Evolutionary conservation across 345 rosid genomes (phyloP), one percentile per base, ranked within the genome.

Genomic region (Populus euphratica): DNA sequence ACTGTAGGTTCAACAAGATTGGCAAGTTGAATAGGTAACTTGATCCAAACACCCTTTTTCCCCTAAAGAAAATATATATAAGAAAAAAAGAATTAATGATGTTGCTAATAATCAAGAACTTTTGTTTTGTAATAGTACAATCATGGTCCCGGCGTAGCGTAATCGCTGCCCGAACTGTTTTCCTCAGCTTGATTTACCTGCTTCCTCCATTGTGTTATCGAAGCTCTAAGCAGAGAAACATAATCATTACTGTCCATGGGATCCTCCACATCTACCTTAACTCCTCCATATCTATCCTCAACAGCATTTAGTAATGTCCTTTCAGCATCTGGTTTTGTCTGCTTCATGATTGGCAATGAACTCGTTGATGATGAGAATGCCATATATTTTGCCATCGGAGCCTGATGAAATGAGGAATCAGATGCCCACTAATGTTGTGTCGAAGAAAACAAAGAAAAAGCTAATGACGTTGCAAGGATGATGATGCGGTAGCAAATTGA

Each of bases 41-140:
- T 91, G 69, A 94, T 87, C 98, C 98, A 94, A 78, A 92, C 80
- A 8, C 86, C 94, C 70, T 36, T 86, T 78, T 86, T 92, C 50
- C 94, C 93, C 98, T 94, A 76, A 78, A 80, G 39, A 72, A 49
- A 61, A 70, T 2, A 39, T 10, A 17, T 8, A 14, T 6, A n/a
- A 6, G 23, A 1, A 2, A 9, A 3, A 41, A 69, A 10, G 59
- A 62, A 65, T n/a, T 18, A 38, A 14, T 23, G 39, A 47, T 5
- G 69, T 11, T 59, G 64, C 64, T 23, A 4, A 3, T 23, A 59
- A 14, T 14, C 18, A 14, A 47, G 52, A 47, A 16, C 18, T 47
- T 47, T 47, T 43, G 17, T 16, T 47, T 47, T 47, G 18, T 47
- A 47, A 47, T 14, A 47, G 52, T 16, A 14, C 52, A 47, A 47